phyloP scores from a whole-genome alignment of 176 grass and related monocot genomes.

The Musa beccarii region DNA sequence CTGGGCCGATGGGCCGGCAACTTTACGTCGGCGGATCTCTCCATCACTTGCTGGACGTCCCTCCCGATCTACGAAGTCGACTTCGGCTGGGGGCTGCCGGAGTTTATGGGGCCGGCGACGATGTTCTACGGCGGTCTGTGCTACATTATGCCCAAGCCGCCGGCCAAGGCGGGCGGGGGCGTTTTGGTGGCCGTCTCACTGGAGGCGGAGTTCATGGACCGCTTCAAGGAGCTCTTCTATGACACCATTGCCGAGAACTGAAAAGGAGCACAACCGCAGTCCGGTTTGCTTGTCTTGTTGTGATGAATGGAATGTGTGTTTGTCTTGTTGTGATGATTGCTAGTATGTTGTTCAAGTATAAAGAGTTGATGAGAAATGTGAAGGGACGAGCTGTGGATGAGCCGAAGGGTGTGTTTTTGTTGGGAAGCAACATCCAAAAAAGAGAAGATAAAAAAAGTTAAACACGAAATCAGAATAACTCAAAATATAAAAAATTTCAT shows the following conservation, averaged over 20 bases:
- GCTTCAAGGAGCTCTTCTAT: slow-evolving; percentile 56
- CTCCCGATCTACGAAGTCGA: slow-evolving; percentile 62
- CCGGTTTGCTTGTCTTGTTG: too few species aligned
- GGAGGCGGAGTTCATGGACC: slow-evolving; percentile 75
- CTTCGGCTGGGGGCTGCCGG: slow-evolving; percentile 69
- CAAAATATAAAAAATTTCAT: too few species aligned
- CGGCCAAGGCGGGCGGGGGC: slow-evolving; percentile 37
- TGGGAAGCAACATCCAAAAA: too few species aligned
- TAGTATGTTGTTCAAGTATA: too few species aligned
- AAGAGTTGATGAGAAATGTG: too few species aligned
- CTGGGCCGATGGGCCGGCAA: slow-evolving; percentile 66
- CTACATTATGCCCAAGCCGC: slow-evolving; percentile 53
- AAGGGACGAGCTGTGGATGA: too few species aligned
- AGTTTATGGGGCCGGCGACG: slow-evolving; percentile 71
- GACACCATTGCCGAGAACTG: not conserved
- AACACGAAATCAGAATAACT: too few species aligned
- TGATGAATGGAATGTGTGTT: too few species aligned
- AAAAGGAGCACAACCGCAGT: too few species aligned
- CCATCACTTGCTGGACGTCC: slow-evolving; percentile 76
- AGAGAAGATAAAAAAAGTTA: too few species aligned
- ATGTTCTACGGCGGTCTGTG: slow-evolving; percentile 68
- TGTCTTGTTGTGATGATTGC: too few species aligned
- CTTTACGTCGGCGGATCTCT: slow-evolving; percentile 63
- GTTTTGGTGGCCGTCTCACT: slow-evolving; percentile 60
- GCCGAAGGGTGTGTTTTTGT: too few species aligned